Conservation (phyloP, 2,329 filamentous ascomycete species). For the Colletotrichum tropicale region DNA sequence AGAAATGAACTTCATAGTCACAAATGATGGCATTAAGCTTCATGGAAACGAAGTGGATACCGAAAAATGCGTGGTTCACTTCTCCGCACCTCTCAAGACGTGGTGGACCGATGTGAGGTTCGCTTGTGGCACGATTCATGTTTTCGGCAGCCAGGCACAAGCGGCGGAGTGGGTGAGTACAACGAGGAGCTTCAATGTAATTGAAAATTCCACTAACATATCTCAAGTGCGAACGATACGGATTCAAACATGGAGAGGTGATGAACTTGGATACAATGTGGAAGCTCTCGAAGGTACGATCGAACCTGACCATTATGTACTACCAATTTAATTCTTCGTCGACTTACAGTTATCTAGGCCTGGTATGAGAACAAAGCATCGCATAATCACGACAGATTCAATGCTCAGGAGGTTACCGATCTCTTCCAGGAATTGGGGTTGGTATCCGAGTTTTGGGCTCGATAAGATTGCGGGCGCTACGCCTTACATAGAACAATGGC, state of each 20-base stretch:
- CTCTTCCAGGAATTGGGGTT: background rate
- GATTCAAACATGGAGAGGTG: background rate
- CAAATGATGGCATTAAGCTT: background rate
- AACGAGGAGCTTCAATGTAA: background rate
- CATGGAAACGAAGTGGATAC: background rate
- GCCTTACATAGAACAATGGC: background rate
- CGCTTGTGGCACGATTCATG: background rate
- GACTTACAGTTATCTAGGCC: background rate
- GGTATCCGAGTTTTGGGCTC: background rate
- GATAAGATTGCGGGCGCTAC: background rate
- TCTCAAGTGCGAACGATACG: background rate
- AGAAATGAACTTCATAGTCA: background rate
- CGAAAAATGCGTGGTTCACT: background rate
- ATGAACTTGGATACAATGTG: background rate
- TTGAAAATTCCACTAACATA: accelerated
- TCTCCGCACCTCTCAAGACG: background rate
- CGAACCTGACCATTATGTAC: background rate
- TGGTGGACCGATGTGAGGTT: background rate
- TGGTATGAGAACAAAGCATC: background rate
- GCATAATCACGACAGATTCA: background rate
- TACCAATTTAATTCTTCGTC: background rate
- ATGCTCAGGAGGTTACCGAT: background rate
- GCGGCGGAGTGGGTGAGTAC: background rate
- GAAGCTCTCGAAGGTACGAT: background rate
- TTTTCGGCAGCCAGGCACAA: background rate